Evolutionary conservation across 345 rosid species (phyloP).

Genomic region (Hibiscus trionum): DNA sequence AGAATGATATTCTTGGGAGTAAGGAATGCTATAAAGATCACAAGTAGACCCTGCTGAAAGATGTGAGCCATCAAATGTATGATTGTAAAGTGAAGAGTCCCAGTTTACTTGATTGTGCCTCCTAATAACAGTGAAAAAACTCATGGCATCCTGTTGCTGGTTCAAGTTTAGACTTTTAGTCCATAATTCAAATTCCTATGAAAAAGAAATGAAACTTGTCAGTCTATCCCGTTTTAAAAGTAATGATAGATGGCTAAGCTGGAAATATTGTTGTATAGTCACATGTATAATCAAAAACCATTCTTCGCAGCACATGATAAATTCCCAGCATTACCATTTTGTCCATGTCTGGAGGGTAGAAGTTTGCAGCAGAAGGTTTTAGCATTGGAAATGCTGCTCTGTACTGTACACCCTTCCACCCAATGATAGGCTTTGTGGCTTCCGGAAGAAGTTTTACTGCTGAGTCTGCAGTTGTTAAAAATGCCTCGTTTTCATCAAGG

Average conservation of each 20-base stretch:
- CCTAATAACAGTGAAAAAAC: conserved; percentile 75
- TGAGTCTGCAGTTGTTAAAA: conserved; percentile 83
- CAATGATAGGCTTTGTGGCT: conserved; percentile 52
- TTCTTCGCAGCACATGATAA: not conserved
- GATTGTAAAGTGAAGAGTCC: conserved; percentile 31
- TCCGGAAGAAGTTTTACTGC: conserved; percentile 62
- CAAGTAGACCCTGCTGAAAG: conserved; percentile 21
- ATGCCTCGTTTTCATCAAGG: conserved; percentile 86
- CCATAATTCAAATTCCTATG: conserved; percentile 78
- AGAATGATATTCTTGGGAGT: conserved; percentile 55
- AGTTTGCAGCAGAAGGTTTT: conserved; percentile 89
- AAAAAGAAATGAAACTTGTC: conserved; percentile 15
- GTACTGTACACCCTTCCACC: conserved; percentile 93
- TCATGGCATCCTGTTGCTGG: conserved; percentile 49
- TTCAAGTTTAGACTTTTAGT: conserved; percentile 41
- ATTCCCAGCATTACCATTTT: conserved; percentile 46
- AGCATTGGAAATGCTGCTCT: conserved; percentile 69
- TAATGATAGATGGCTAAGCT: not conserved
- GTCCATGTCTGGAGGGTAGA: conserved; percentile 95
- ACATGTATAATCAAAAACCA: not conserved
- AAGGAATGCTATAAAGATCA: conserved; percentile 62
- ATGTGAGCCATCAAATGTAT: conserved; percentile 23
- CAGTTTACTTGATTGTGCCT: conserved; percentile 45
- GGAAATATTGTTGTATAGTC: not conserved
- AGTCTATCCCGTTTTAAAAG: conserved; percentile 3